phyloP scores from a whole-genome alignment of 768 basidiomycete genomes.

The Boletus reticulatus region DNA sequence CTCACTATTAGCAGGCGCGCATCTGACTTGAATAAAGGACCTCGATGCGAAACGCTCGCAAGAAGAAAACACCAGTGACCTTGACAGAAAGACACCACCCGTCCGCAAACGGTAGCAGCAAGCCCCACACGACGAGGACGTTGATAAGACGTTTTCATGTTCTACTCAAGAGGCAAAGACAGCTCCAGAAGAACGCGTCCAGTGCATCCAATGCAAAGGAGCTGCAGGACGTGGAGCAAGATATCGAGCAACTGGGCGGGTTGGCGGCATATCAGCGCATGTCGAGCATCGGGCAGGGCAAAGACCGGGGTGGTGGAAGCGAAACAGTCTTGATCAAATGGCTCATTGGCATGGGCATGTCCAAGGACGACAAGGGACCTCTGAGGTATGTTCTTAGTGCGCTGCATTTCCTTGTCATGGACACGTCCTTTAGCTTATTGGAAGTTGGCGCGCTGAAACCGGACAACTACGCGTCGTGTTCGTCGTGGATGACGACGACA shows the following conservation, averaged over 20 bases:
- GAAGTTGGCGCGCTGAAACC: slow-evolving; percentile 88
- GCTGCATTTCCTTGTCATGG: not conserved
- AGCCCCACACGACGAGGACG: slow-evolving; percentile 60
- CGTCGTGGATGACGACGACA: slow-evolving; percentile 67
- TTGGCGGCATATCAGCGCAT: slow-evolving; percentile 79
- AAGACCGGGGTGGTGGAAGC: slow-evolving; percentile 84
- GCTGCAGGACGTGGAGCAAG: slow-evolving; percentile 51
- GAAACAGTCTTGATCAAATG: slow-evolving; percentile 77
- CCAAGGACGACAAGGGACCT: slow-evolving; percentile 23
- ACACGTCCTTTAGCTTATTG: slow-evolving; percentile 52
- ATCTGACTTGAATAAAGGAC: too few relatives aligned
- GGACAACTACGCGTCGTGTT: slow-evolving; percentile 70
- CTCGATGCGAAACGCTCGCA: slow-evolving; percentile 42
- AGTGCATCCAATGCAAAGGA: slow-evolving; percentile 24
- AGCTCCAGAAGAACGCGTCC: slow-evolving; percentile 40
- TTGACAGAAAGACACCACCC: slow-evolving; percentile 5
- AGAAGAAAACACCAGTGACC: slow-evolving; percentile 48
- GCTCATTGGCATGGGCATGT: slow-evolving; percentile 55
- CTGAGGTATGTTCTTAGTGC: slow-evolving; percentile 32
- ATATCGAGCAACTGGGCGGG: slow-evolving; percentile 74
- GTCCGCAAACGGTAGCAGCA: slow-evolving; percentile 37
- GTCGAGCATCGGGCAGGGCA: slow-evolving; percentile 77
- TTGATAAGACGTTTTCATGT: slow-evolving; percentile 81
- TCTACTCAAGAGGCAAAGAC: slow-evolving; percentile 66
- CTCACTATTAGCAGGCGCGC: too few relatives aligned